Base-by-base conservation (phyloP, 805 yeast species). In the Pichia ethanolica region DNA sequence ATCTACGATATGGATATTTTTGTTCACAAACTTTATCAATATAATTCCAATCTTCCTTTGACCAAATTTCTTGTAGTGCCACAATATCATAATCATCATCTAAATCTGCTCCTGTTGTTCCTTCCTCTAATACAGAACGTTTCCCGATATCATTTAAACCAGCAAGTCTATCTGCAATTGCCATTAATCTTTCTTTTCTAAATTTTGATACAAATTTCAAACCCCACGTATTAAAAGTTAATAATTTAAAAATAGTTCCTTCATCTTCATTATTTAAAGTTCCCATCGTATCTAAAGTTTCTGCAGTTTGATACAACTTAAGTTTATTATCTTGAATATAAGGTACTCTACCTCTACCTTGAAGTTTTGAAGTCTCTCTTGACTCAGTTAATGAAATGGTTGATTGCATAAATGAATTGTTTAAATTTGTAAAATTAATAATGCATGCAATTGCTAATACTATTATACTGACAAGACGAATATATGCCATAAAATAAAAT, bases 11-110 rank as follows among this genome's bases (percentile, higher is more conserved):
- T 0, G 91, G 90, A 56, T 75, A 86, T 37, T 60, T 61, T 1
- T 57, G 56, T 3, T 63, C 48, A 51, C 89, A 78, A 6, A 62
- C 64, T 3, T 55, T 52, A 14, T 73, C 72, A 25, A 93, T 66
- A 53, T 79, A 78, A 1, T 78, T 75, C 90, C 90, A 90, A 64
- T 93, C 99, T 43, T 77, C 81, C 54, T 81, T 75, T 38, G 83
- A 83, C 99, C 99, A 93, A 11, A 93, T 75, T 62, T 93, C 99
- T 64, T 93, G 99, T n/a, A 93, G 70, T 1, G 97, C 97, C 7
- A 93, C 78, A 11, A 93, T 75, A 66, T 93, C 97, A 66, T 86
- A 89, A 20, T 73, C 68, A 13, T 71, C 69, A 3, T 60, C 59
- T 0, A 46, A 25, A 13, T 55, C 41, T 0, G 25, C 33, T 3